Conservation (phyloP, 2,329 filamentous ascomycete genomes). For the Chrysosphaeria jannelii region DNA sequence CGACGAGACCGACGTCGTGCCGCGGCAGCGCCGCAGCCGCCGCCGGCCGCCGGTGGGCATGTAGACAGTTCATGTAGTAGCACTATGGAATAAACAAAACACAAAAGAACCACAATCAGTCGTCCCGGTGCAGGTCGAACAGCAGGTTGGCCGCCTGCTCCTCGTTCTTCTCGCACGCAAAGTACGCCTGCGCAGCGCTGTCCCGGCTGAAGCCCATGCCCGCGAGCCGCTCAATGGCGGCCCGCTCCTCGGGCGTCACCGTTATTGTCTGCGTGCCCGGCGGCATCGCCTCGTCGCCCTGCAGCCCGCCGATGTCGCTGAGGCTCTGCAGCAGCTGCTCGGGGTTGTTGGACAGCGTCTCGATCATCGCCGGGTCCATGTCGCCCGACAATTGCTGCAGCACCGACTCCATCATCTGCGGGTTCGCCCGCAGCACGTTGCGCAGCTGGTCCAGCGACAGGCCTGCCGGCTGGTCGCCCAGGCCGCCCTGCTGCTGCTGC, state of each 20-base stretch:
- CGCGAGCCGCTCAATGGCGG: conserved; percentile 90
- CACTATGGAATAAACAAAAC: neutral
- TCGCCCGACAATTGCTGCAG: conserved; percentile 84
- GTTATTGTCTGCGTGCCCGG: conserved; percentile 70
- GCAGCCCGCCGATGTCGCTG: conserved; percentile 56
- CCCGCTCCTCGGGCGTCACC: conserved; percentile 85
- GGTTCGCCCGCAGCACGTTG: conserved; percentile 89
- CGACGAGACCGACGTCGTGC: no score
- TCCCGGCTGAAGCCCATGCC: conserved; percentile 80
- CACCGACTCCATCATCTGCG: conserved; percentile 95
- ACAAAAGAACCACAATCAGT: neutral
- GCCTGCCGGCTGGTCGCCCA: no score
- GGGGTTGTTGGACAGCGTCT: conserved; percentile 71
- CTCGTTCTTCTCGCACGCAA: conserved; percentile 98
- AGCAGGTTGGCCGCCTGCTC: conserved; percentile 94
- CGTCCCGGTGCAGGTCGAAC: conserved; percentile 81
- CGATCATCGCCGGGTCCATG: conserved; percentile 79
- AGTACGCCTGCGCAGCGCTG: conserved; percentile 89
- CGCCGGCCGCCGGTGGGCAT: no score
- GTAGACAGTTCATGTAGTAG: no score
- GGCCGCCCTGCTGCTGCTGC: conserved; percentile 19
- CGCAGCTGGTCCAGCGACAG: conserved; percentile 94
- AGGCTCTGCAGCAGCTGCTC: conserved; percentile 80
- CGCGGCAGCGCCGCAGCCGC: no score
- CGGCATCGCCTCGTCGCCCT: conserved; percentile 41